Percentiles rank a stretch among this genome's conserved stretches.
Evolutionary conservation across 2,329 filamentous ascomycete species (phyloP).

Genomic region (Sclerotinia subarctica): DNA sequence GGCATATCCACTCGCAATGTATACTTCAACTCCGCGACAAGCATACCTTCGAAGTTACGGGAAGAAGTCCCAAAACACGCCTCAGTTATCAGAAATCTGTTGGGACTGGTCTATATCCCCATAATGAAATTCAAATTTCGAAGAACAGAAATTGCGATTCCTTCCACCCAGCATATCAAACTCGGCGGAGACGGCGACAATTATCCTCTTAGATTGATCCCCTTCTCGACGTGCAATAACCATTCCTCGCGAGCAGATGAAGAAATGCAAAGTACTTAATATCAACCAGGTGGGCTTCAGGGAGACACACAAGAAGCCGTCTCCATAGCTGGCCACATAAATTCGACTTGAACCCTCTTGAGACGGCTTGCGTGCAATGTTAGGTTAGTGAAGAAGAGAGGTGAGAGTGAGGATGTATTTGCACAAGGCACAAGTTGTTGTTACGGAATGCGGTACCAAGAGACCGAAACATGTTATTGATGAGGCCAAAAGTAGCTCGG

Average conservation of each 20-base stretch:
- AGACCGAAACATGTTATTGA: too few relatives aligned
- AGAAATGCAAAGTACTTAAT: slow-evolving; percentile 18
- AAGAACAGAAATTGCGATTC: slow-evolving; percentile 14
- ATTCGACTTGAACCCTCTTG: slow-evolving; percentile 14
- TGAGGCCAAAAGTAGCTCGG: neutral
- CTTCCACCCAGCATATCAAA: neutral
- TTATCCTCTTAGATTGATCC: slow-evolving; percentile 16
- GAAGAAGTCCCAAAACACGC: neutral
- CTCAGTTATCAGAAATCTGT: neutral
- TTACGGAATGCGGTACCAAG: neutral
- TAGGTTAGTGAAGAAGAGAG: neutral
- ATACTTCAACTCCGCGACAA: neutral
- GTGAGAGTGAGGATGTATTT: neutral
- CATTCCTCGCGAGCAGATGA: slow-evolving; percentile 23
- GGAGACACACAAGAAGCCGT: slow-evolving; percentile 16
- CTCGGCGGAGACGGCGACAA: neutral
- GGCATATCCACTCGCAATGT: neutral
- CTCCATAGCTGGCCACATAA: slow-evolving; percentile 23
- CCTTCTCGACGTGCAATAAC: slow-evolving; percentile 15
- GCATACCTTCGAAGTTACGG: neutral
- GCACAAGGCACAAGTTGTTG: neutral
- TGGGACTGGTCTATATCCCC: neutral
- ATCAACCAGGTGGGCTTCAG: slow-evolving; percentile 19
- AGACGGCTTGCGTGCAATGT: slow-evolving; percentile 4
- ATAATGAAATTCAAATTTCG: neutral